Evolutionary conservation across 176 grass and related monocot species (phyloP).

Genomic region (Musa beccarii): DNA sequence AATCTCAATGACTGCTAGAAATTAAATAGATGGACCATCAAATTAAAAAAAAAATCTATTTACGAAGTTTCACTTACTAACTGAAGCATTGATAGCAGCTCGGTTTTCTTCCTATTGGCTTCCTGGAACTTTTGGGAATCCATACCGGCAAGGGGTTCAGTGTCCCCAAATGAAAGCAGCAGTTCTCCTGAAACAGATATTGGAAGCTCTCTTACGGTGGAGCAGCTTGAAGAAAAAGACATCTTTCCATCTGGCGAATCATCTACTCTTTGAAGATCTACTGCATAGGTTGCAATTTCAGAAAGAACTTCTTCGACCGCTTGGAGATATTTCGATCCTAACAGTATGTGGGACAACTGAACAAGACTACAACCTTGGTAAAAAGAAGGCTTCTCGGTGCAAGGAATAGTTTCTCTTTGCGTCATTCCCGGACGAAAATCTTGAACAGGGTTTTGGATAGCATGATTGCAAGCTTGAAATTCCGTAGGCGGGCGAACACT

Average conservation of each 20-base stretch:
- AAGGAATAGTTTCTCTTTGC: background rate
- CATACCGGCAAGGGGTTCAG: background rate
- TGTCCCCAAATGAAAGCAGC: constrained; percentile 23
- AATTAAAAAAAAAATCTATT: background rate
- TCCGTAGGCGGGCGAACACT: background rate
- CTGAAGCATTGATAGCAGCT: constrained; percentile 50
- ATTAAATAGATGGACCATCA: background rate
- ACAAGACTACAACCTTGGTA: constrained; percentile 13
- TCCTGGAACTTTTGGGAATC: constrained; percentile 20
- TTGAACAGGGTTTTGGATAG: background rate
- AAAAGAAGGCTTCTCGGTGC: constrained; percentile 1
- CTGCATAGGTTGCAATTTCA: constrained; percentile 31
- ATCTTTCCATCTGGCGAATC: constrained; percentile 17
- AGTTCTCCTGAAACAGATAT: constrained; percentile 22
- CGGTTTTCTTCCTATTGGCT: constrained; percentile 27
- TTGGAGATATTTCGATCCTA: constrained; percentile 50
- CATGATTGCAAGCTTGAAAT: constrained; percentile 1
- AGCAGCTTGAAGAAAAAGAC: constrained; percentile 32
- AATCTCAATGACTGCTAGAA: background rate
- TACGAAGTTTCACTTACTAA: constrained; percentile 24
- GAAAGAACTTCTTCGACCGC: constrained; percentile 50
- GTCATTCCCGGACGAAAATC: background rate
- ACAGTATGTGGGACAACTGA: constrained; percentile 32
- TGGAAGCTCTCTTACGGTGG: constrained; percentile 11
- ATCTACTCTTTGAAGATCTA: constrained; percentile 19